Percentiles rank a stretch among this genome's conserved stretches.
phyloP scores from a whole-genome alignment of 192 early-diverging fungal genomes.

The Coemansia sp. region DNA sequence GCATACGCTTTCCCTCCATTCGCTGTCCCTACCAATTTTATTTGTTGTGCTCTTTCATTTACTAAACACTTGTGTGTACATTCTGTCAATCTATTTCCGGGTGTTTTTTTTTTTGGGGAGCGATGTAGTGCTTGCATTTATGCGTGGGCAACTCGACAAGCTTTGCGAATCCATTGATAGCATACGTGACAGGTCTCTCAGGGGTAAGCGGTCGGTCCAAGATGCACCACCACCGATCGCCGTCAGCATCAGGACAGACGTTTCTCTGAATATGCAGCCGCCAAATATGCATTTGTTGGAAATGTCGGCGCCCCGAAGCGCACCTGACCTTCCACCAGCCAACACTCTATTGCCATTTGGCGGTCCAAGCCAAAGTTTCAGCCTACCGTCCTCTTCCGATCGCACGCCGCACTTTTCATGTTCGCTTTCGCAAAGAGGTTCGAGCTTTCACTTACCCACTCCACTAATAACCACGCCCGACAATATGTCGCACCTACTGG shows the following conservation, averaged over 20 bases:
- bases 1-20: background rate
- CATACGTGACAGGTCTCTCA: background rate
- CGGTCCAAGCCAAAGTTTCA: background rate
- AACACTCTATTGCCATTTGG: conserved; percentile 1
- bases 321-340: background rate
- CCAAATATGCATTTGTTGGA: background rate
- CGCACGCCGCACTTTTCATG: background rate
- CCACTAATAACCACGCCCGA: conserved; percentile 23
- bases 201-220: background rate
- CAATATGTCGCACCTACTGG: conserved; percentile 18
- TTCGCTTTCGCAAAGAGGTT: conserved; percentile 7
- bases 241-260: background rate
- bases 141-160: conserved; percentile 7
- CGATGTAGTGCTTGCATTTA: conserved; percentile 14
- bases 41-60: background rate
- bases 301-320: background rate
- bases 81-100: background rate
- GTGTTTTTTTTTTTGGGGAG: background rate
- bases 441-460: background rate
- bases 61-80: background rate
- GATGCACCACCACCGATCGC: background rate
- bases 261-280: background rate
- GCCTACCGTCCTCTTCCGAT: background rate
- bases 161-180: conserved; percentile 1
- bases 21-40: background rate